Base-by-base conservation (phyloP, 345 rosid species). In the Alliaria petiolata region DNA sequence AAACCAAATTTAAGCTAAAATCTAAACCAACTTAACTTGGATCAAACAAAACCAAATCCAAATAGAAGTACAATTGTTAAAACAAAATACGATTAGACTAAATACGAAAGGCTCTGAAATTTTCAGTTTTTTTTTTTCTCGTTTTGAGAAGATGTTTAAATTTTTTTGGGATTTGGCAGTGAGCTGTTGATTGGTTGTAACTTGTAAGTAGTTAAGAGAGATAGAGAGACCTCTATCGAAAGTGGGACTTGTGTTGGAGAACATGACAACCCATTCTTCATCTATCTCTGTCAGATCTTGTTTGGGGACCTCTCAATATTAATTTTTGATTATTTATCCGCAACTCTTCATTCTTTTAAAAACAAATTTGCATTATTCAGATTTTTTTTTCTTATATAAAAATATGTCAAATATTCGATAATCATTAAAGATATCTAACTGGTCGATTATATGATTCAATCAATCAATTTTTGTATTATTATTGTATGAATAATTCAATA, bases 241-340 rank as follows among this genome's bases (percentile, higher is more conserved):
- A 54, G 79, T 54, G 79, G 75, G 79, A 76, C 79, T 76, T 76
- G 75, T 76, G 79, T 69, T 76, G 79, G 79, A 46, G 70, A 76
- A 76, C 76, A 69, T 76, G 75, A 76, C 79, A 76, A 76, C 79
- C 71, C 79, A 76, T 76, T 57, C 55, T 63, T 69, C 66, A 69
- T 62, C 75, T 62, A 44, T 62, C 79, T 63, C 51, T 76, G 75
- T 76, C 79, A 76, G 79, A 76, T 76, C 75, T 56, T 76, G 75
- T 63, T 70, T 55, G 28, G 51, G 65, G 67, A 76, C 75, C 75
- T 63, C 75, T 30, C 70, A 6, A 3, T 26, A 26, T 68, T 76
- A 36, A 62, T 54, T 15, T 69, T 62, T 44, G 7, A 19, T 59
- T 75, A 65, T 74, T 58, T 30, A 58, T 74, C 70, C 71, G 49